Conservation (phyloP, 1,139 yeast species). For the Scheffersomyces stambukii region DNA sequence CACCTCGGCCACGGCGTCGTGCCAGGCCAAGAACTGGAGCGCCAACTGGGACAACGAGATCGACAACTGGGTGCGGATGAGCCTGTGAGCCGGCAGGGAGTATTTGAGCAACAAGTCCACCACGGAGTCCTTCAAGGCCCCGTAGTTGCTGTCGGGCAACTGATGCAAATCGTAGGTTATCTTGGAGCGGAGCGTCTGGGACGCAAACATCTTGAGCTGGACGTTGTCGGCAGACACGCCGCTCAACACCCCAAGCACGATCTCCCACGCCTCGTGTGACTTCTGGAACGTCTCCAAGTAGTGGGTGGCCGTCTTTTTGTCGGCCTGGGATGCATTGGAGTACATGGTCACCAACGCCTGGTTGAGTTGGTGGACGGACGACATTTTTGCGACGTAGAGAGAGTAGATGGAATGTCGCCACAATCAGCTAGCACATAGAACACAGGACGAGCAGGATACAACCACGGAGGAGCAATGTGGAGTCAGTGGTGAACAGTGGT, state of each 20-base stretch:
- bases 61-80: slow-evolving; percentile 75
- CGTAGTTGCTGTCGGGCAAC: slow-evolving; percentile 51
- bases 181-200: slow-evolving; percentile 86
- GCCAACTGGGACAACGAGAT: slow-evolving; percentile 80
- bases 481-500: not conserved
- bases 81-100: slow-evolving; percentile 39
- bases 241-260: slow-evolving; percentile 35
- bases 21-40: slow-evolving; percentile 74
- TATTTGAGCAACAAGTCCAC: slow-evolving; percentile 52
- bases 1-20: slow-evolving; percentile 65
- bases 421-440: no score
- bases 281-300: slow-evolving; percentile 81
- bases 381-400: no score
- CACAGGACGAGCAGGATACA: not conserved
- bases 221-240: slow-evolving; percentile 19
- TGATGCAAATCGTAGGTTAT: slow-evolving; percentile 81
- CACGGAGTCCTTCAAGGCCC: slow-evolving; percentile 58
- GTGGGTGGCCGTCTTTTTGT: slow-evolving; percentile 58
- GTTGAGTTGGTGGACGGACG: slow-evolving; percentile 22
- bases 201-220: slow-evolving; percentile 73
- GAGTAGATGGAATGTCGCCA: no score
- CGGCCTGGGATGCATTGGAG: slow-evolving; percentile 44
- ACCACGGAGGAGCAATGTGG: not conserved
- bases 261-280: slow-evolving; percentile 66
- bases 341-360: slow-evolving; percentile 63